Percentiles rank a stretch among this genome's conserved stretches.
Evolutionary conservation across 2,329 filamentous ascomycete species (phyloP).

Genomic region (Diaporthe caulivora): DNA sequence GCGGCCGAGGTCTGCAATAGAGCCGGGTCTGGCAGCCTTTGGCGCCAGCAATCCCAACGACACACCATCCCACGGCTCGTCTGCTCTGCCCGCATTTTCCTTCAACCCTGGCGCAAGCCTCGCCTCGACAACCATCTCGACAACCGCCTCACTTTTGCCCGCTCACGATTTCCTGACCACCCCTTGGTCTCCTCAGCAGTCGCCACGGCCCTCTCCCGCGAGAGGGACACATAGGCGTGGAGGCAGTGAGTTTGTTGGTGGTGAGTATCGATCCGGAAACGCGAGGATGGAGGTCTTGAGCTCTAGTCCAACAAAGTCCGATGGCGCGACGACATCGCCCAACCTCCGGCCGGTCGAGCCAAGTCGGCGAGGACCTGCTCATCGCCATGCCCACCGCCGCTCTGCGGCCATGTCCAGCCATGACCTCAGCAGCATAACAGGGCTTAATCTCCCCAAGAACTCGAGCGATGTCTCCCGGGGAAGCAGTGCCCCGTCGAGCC

Average conservation of each 20-base stretch:
- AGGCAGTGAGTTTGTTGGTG: slow-evolving; percentile 89
- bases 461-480: slow-evolving; percentile 56
- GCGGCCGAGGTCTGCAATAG: slow-evolving; percentile 66
- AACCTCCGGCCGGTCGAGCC: slow-evolving; percentile 63
- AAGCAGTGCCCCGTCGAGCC: slow-evolving; percentile 75
- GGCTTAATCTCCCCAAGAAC: slow-evolving; percentile 36
- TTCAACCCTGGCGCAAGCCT: slow-evolving; percentile 47
- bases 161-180: slow-evolving; percentile 63
- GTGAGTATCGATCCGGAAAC: slow-evolving; percentile 71
- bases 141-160: slow-evolving; percentile 42
- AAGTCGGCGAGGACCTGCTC: slow-evolving; percentile 69
- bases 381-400: slow-evolving; percentile 76
- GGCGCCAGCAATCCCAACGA: slow-evolving; percentile 48
- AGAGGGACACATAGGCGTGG: slow-evolving; percentile 80
- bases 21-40: slow-evolving; percentile 51
- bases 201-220: slow-evolving; percentile 62
- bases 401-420: slow-evolving; percentile 87
- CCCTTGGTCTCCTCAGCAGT: slow-evolving; percentile 61
- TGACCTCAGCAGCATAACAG: slow-evolving; percentile 65
- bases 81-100: slow-evolving; percentile 65
- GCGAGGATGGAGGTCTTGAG: slow-evolving; percentile 71
- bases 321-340: slow-evolving; percentile 69
- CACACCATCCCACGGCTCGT: slow-evolving; percentile 48
- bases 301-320: slow-evolving; percentile 76
- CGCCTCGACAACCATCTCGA: slow-evolving; percentile 37